phyloP scores from a whole-genome alignment of 768 basidiomycete genomes.

The Crucibulum laeve region DNA sequence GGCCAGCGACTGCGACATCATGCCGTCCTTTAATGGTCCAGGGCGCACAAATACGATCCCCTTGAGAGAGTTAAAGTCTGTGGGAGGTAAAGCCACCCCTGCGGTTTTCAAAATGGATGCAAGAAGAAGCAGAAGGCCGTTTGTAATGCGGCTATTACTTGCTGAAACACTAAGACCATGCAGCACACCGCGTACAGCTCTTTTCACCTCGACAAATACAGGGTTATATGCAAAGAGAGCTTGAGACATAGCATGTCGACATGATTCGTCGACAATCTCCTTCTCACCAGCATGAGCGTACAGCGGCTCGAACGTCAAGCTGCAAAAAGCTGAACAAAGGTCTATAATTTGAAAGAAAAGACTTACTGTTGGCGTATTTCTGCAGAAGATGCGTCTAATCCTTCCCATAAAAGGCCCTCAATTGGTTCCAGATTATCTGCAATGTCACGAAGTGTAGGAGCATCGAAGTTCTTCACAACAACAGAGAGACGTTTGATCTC shows the following conservation, averaged over 20 bases:
- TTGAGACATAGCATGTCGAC: constrained; percentile 30
- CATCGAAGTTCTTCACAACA: constrained; percentile 36
- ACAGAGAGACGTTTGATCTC: constrained; percentile 37
- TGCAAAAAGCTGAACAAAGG: constrained; percentile 7
- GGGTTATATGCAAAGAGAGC: constrained; percentile 20
- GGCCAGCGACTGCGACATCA: constrained; percentile 21
- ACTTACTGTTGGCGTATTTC: constrained; percentile 24
- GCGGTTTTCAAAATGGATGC: constrained; percentile 29
- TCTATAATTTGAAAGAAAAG: constrained; percentile 1
- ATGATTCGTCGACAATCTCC: constrained; percentile 20
- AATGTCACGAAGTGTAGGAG: constrained; percentile 36
- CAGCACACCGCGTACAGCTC: neutral
- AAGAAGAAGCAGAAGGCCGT: constrained; percentile 32
- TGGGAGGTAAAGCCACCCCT: constrained; percentile 16
- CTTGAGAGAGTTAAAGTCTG: constrained; percentile 33
- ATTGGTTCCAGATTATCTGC: constrained; percentile 39
- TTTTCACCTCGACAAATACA: constrained; percentile 21
- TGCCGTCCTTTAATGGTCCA: constrained; percentile 26
- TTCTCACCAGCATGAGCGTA: constrained; percentile 29
- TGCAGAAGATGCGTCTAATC: constrained; percentile 19
- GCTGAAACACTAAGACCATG: constrained; percentile 7
- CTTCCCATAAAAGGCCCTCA: constrained; percentile 37
- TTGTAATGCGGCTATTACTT: constrained; percentile 9
- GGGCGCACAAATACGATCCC: constrained; percentile 30
- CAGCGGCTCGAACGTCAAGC: constrained; percentile 39